These are phyloP conservation scores for Phoenix dactylifera DNA, from an alignment of 176 grass and related monocot genomes.

Conservation along the genomic window DNA sequence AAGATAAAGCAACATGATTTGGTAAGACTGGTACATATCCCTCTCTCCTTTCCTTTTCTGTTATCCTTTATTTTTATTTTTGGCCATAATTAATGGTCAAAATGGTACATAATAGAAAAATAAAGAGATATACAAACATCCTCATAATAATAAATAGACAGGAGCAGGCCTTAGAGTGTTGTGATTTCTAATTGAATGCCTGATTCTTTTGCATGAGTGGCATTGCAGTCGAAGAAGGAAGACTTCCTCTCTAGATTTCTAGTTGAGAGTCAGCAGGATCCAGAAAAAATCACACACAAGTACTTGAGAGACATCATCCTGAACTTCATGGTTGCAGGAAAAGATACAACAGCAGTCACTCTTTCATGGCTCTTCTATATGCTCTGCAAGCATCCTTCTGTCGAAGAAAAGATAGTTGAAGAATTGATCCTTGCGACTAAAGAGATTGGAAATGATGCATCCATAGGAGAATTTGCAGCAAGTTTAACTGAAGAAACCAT, in stretches of 20 bases:
- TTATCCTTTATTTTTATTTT: too few species aligned
- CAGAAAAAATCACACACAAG: conserved; percentile 29
- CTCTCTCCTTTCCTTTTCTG: too few species aligned
- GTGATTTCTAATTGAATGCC: too few species aligned
- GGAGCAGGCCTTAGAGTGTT: too few species aligned
- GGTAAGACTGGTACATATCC: conserved; percentile 3
- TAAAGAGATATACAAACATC: too few species aligned
- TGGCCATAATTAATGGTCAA: too few species aligned
- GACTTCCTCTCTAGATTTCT: conserved; percentile 51
- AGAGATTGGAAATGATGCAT: not conserved
- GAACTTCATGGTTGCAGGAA: conserved; percentile 52
- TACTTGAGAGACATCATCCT: conserved; percentile 57
- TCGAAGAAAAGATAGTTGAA: conserved; percentile 31
- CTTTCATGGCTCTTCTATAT: conserved; percentile 59
- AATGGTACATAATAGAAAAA: too few species aligned
- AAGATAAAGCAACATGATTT: conserved; percentile 19
- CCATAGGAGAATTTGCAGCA: conserved; percentile 10
- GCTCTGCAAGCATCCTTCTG: conserved; percentile 44
- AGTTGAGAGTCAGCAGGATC: not conserved
- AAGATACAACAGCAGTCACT: conserved; percentile 39
- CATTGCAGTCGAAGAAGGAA: not conserved
- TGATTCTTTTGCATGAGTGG: too few species aligned
- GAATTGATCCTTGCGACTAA: conserved; percentile 19
- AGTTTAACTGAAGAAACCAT: conserved; percentile 33
- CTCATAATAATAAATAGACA: too few species aligned